Percentiles rank a stretch among this genome's conserved stretches.
Conservation (phyloP, 495 filamentous ascomycete species). For the Neurospora africana region DNA sequence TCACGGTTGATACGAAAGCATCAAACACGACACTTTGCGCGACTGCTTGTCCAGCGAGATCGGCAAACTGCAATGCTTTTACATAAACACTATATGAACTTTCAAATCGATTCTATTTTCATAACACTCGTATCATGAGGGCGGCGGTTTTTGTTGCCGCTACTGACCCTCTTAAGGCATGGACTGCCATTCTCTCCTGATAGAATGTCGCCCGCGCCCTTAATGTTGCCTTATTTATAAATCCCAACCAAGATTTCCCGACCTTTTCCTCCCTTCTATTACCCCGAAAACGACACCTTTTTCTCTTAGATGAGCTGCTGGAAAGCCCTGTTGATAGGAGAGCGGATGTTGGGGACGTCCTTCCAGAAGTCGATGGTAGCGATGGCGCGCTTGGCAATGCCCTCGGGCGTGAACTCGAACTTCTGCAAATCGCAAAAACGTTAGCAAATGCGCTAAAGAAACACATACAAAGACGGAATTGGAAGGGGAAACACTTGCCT, state of each 20-base stretch:
- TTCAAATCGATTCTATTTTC: background rate
- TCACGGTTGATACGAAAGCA: background rate
- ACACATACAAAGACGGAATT: background rate
- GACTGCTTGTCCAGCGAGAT: background rate
- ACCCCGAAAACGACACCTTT: background rate
- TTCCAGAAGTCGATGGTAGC: constrained; percentile 96
- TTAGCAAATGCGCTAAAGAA: constrained; percentile 2
- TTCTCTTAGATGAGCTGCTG: constrained; percentile 61
- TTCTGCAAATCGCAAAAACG: constrained; percentile 46
- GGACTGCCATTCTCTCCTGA: background rate
- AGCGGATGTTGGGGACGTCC: constrained; percentile 75
- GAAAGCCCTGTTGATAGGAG: constrained; percentile 91
- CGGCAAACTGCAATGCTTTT: background rate
- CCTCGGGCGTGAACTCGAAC: constrained; percentile 97
- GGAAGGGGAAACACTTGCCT: constrained; percentile 46
- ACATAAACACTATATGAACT: background rate
- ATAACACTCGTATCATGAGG: background rate
- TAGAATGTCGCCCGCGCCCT: background rate
- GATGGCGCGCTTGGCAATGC: constrained; percentile 85
- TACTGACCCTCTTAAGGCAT: background rate
- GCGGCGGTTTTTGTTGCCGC: background rate
- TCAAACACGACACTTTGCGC: background rate
- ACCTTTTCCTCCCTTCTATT: background rate
- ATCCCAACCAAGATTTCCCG: background rate
- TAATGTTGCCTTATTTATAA: background rate